These are phyloP conservation scores for Fusarium illudens DNA, from an alignment of 2,329 filamentous ascomycete genomes.

Conservation along the genomic window DNA sequence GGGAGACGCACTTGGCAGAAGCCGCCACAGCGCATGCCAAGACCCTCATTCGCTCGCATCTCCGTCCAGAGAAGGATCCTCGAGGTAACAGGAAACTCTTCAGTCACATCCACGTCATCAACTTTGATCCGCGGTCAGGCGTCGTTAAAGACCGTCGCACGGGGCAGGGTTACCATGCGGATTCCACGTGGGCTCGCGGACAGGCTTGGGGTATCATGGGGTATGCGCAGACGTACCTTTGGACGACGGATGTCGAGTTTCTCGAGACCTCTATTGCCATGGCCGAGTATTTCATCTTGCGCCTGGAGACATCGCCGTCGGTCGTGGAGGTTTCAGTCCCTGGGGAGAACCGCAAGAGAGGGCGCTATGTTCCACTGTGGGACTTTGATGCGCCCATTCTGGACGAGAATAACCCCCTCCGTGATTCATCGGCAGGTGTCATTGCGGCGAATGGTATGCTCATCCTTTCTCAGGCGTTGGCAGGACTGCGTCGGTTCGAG, in stretches of 20 bases:
- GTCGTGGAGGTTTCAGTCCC: constrained; percentile 38
- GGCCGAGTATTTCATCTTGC: constrained; percentile 59
- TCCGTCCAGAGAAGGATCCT: constrained; percentile 47
- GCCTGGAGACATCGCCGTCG: constrained; percentile 48
- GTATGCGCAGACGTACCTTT: constrained; percentile 58
- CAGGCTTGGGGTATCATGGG: constrained; percentile 62
- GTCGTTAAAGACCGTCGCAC: constrained; percentile 55
- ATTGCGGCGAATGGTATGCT: constrained; percentile 53
- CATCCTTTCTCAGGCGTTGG: constrained; percentile 47
- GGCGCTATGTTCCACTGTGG: constrained; percentile 47
- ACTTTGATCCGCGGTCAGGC: constrained; percentile 56
- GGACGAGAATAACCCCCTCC: constrained; percentile 41
- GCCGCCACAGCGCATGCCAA: constrained; percentile 51
- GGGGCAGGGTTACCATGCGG: constrained; percentile 56
- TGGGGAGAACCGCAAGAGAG: constrained; percentile 14
- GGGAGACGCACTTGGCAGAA: constrained; percentile 37
- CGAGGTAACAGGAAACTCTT: constrained; percentile 36
- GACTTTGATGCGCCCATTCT: constrained; percentile 58
- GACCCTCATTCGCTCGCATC: constrained; percentile 50
- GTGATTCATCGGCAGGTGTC: constrained; percentile 50
- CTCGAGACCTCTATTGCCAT: constrained; percentile 55
- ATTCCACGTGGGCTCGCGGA: constrained; percentile 61
- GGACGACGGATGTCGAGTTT: constrained; percentile 56
- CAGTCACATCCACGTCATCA: constrained; percentile 58
- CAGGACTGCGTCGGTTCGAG: constrained; percentile 8